Conservation (phyloP, 805 yeast genomes). For the Yarrowia sp. region DNA sequence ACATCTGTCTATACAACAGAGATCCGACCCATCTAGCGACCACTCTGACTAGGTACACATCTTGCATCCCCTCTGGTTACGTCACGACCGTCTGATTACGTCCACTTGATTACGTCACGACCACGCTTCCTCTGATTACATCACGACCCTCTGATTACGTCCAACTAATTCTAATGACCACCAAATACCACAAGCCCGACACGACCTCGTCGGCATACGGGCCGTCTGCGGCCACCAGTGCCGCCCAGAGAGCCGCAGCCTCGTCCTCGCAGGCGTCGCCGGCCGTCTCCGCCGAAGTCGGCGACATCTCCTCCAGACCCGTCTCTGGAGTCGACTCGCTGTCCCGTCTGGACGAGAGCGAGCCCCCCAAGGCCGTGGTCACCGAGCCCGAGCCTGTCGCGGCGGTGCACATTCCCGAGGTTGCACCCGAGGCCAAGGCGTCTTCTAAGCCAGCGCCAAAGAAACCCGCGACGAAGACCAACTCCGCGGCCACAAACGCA, state of each 20-base stretch:
- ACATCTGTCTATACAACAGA: no score
- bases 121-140: no score
- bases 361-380: not conserved
- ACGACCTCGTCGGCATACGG: slow-evolving; percentile 22
- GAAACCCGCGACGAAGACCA: not conserved
- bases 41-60: no score
- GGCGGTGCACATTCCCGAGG: not conserved
- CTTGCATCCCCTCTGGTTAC: no score
- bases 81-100: no score
- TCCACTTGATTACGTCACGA: no score
- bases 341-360: not conserved
- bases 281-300: slow-evolving; percentile 19
- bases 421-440: not conserved
- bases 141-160: not conserved
- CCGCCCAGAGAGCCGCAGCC: not conserved
- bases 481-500: not conserved
- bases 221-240: not conserved
- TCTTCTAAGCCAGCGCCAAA: not conserved
- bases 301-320: slow-evolving; percentile 22
- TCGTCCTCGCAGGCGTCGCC: not conserved
- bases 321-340: slow-evolving; percentile 6
- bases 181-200: slow-evolving; percentile 22
- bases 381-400: not conserved
- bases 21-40: no score
- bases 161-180: not conserved